Base-by-base conservation (phyloP, 192 early-diverging fungal species). In the Backusella liffmaniae region DNA sequence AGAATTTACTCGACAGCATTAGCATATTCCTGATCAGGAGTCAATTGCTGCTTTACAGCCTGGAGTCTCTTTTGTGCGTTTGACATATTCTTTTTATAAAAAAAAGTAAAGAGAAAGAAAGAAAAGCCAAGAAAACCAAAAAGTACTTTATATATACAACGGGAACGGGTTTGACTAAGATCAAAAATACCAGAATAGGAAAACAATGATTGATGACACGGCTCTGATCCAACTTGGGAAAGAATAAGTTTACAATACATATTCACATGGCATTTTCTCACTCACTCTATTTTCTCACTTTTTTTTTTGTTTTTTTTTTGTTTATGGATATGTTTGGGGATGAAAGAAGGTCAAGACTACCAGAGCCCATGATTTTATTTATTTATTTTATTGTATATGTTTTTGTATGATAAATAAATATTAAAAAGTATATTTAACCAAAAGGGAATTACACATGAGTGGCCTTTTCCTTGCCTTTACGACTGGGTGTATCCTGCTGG, bases 401-500 rank as follows among this genome's bases (percentile, higher is more conserved):
- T n/a, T 49, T 16, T 16, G n/a, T 49, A n/a, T n/a, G n/a, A n/a
- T n/a, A 49, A 49, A 49, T 44, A 44, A 44, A 44, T 44, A 18
- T 10, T 44, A 70, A 39, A 39, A 39, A 39, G 32, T 3, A 32
- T 32, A 32, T 32, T 32, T 32, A 32, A 32, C 32, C 32, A 39
- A 39, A 39, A 12, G 2, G 9, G 36, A 29, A 56, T 59, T 73
- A 39, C 21, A 56, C 13, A 39, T 37, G 41, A 16, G 72, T 41
- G 56, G 72, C 72, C 21, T 39, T 73, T 65, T 65, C 72, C 29
- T 73, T 73, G 30, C 72, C 72, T 66, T 73, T 73, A 16, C 53
- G 56, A 6, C 39, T 68, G 6, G 7, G 39, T 49, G 66, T 56
- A 36, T 51, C 72, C 30, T 73, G 51, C n/a, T 76, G 75, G 29